Evolutionary conservation across 148 eudicot genomes (phyloP).

Genomic region (Vaccinium myrtillus): DNA sequence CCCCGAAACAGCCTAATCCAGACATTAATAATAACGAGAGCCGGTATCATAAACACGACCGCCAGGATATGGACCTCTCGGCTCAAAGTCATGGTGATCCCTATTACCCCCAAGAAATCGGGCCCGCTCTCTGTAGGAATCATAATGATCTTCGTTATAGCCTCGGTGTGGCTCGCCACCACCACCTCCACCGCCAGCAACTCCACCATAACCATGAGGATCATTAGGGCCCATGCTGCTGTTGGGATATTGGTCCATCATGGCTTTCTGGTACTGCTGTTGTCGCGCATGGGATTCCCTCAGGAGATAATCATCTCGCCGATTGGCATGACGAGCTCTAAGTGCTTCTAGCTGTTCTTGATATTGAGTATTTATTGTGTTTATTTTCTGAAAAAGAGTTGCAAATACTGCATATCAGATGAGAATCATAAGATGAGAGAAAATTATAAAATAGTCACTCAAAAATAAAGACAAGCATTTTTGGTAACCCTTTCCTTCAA

Average conservation of each 20-base stretch:
- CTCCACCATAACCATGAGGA: conserved; percentile 48
- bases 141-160: conserved; percentile 52
- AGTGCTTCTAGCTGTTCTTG: conserved; percentile 67
- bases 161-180: conserved; percentile 41
- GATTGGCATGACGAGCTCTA: conserved; percentile 57
- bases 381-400: conserved; percentile 39
- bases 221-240: conserved; percentile 39
- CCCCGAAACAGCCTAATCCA: background rate
- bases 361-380: conserved; percentile 43
- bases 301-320: conserved; percentile 67
- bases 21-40: conserved; percentile 64
- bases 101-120: conserved; percentile 51
- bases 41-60: conserved; percentile 70
- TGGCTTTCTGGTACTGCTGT: conserved; percentile 69
- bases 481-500: background rate
- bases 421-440: background rate
- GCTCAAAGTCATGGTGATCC: conserved; percentile 57
- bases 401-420: background rate
- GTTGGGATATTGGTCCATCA: conserved; percentile 39
- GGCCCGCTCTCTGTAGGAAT: conserved; percentile 59
- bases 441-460: background rate
- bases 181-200: conserved; percentile 21
- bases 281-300: conserved; percentile 74
- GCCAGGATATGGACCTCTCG: conserved; percentile 66
- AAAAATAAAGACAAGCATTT: background rate